These are phyloP conservation scores for Monascus ruber DNA, from an alignment of 2,329 filamentous ascomycete species.

Conservation along the genomic window DNA sequence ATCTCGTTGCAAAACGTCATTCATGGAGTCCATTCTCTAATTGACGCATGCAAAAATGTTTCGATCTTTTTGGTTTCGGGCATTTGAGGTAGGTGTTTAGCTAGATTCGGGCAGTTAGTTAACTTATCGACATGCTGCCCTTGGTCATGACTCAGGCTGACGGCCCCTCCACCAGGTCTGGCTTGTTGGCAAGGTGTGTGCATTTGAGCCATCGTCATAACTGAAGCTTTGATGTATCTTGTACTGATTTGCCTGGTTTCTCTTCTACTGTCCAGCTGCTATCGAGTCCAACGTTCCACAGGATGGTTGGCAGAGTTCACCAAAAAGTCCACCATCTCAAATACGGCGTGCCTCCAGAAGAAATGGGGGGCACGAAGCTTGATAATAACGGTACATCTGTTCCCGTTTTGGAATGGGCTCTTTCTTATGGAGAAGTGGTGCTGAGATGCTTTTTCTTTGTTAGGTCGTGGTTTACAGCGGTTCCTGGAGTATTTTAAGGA, in stretches of 20 bases:
- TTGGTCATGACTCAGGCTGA: slow-evolving; percentile 2
- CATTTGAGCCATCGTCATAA: background rate
- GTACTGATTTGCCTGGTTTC: slow-evolving; percentile 3
- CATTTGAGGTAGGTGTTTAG: slow-evolving; percentile 22
- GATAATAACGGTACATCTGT: slow-evolving; percentile 20
- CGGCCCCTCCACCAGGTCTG: slow-evolving; percentile 16
- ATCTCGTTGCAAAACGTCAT: too few species aligned
- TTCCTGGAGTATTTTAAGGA: slow-evolving; percentile 32
- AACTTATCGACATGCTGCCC: too few species aligned
- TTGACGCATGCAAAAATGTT: slow-evolving; percentile 9
- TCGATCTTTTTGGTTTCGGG: slow-evolving; percentile 12
- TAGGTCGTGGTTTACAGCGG: slow-evolving; percentile 17
- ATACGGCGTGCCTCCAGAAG: slow-evolving; percentile 31
- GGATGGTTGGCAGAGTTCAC: slow-evolving; percentile 32
- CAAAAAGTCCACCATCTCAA: slow-evolving; percentile 29
- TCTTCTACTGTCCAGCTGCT: slow-evolving; percentile 22
- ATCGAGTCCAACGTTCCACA: slow-evolving; percentile 32
- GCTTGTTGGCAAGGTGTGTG: slow-evolving; percentile 27
- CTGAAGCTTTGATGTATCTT: background rate
- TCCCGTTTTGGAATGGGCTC: slow-evolving; percentile 1
- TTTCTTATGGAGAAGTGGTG: background rate
- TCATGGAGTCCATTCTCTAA: too few species aligned
- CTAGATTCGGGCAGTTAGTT: background rate
- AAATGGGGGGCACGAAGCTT: slow-evolving; percentile 32
- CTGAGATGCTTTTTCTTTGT: slow-evolving; percentile 1